Evolutionary conservation across 352 stramenopile genomes (phyloP), one percentile per base, ranked within the genome.

Genomic region (Phytophthora megakarya): DNA sequence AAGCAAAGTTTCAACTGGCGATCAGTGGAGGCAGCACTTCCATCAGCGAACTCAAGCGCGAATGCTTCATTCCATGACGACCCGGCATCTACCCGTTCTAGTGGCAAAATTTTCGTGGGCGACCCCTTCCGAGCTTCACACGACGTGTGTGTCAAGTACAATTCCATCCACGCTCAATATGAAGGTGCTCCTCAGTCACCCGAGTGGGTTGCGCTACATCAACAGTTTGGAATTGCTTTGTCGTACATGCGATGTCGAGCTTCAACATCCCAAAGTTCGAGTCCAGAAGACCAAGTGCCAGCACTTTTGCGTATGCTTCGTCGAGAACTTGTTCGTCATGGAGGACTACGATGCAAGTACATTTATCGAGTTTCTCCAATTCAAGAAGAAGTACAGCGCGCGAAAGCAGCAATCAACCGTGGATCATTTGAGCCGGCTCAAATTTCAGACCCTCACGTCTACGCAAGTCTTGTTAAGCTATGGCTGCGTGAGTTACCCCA

Each of bases 281-380:
- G 56, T 38, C 13, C 49, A 2, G 44, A 73, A 28, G 75, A 80
- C 38, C 54, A 61, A 21, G 82, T 89, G 1, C 82, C 80, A 2
- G 68, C 70, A 2, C 59, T 89, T 3, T 22, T 87, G 10, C 74
- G 78, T 4, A 85, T 89, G 69, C 43, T 88, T 19, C 78, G 76
- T 11, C 77, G 78, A 5, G 79, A 90, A 35, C 70, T 90, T 4
- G 13, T 87, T 22, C 47, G 65, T 21, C 65, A 78, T 13, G 75
- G 73, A 37, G 79, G 79, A 21, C 48, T 88, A 18, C 48, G 40
- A 2, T 68, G 50, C 64, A 81, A 85, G 50, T 86, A 82, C 67
- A 77, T 89, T 12, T 91, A 89, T 65, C 67, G 82, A 6, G 74
- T 79, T 7, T 84, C 77, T 0, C 75, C 80, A 0, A 65, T 87